Evolutionary conservation across 2,329 filamentous ascomycete species (phyloP).

Genomic region (Triangularia setosa): DNA sequence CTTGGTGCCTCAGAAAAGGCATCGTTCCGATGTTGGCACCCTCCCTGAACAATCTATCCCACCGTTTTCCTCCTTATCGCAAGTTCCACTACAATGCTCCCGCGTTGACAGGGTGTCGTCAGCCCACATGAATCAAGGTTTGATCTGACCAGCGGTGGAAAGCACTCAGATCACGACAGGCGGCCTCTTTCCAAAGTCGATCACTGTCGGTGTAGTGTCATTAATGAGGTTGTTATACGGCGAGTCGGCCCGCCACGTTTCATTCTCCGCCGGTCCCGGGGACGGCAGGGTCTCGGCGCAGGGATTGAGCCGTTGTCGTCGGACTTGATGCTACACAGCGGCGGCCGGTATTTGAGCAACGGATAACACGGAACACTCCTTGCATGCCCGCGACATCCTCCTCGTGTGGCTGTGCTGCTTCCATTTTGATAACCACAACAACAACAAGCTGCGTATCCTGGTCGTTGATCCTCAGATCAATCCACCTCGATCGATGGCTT

Average conservation of each 20-base stretch:
- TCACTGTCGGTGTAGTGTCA: not conserved
- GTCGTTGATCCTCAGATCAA: not conserved
- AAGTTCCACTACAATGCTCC: not conserved
- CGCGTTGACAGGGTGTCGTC: not conserved
- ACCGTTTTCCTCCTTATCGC: not conserved
- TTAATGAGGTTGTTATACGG: not conserved
- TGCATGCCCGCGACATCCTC: not conserved
- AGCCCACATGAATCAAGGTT: not conserved
- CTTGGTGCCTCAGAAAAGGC: not conserved
- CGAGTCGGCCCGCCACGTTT: not conserved
- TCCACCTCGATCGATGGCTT: not conserved
- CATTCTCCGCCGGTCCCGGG: not conserved
- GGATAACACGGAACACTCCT: not conserved
- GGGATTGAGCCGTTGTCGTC: not conserved
- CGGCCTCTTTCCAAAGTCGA: not conserved
- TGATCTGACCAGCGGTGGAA: not conserved
- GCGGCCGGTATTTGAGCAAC: not conserved
- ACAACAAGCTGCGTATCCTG: not conserved
- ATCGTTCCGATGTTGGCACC: not conserved
- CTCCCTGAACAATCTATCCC: not conserved
- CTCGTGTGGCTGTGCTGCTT: not conserved
- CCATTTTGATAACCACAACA: too few species aligned
- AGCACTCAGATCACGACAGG: not conserved
- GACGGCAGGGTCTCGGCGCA: not conserved
- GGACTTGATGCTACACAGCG: not conserved